phyloP scores from a whole-genome alignment of 2,329 filamentous ascomycete genomes.

The Monilinia fructigena region DNA sequence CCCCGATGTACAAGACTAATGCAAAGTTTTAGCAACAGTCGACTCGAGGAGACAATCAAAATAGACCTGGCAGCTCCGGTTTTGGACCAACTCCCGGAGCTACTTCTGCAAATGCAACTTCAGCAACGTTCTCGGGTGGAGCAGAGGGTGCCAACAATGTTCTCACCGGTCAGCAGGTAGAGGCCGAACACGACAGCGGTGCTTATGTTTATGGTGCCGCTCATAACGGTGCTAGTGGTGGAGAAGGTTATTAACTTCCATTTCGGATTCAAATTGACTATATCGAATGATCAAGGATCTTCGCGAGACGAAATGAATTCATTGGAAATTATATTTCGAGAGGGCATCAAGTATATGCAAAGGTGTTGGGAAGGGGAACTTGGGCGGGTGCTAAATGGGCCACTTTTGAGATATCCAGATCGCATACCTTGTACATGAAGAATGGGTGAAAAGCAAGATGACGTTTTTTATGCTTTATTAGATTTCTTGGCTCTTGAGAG shows the following conservation, averaged over 20 bases:
- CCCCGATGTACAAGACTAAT: slow-evolving; percentile 20
- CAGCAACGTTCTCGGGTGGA: slow-evolving; percentile 36
- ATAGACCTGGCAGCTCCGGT: slow-evolving; percentile 53
- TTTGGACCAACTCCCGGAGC: slow-evolving; percentile 48
- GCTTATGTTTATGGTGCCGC: slow-evolving; percentile 48
- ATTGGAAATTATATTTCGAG: slow-evolving; percentile 30
- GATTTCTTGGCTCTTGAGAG: slow-evolving; percentile 38
- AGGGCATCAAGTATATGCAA: slow-evolving; percentile 38
- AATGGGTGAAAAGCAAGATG: slow-evolving; percentile 36
- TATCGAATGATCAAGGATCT: slow-evolving; percentile 9
- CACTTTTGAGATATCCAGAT: slow-evolving; percentile 25
- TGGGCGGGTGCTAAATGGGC: slow-evolving; percentile 26
- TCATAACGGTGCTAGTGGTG: slow-evolving; percentile 54
- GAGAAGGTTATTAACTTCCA: slow-evolving; percentile 34
- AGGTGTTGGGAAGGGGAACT: slow-evolving; percentile 30
- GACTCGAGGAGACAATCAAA: slow-evolving; percentile 61
- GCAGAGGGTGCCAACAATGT: slow-evolving; percentile 40
- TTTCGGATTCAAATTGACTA: slow-evolving; percentile 20
- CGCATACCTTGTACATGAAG: slow-evolving; percentile 36
- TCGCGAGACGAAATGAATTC: slow-evolving; percentile 12
- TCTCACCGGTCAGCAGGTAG: slow-evolving; percentile 38
- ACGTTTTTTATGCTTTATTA: slow-evolving; percentile 34
- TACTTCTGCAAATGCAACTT: slow-evolving; percentile 40
- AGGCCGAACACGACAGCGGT: slow-evolving; percentile 40
- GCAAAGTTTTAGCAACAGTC: slow-evolving; percentile 52